Evolutionary conservation across 805 yeast species (phyloP).

Genomic region (Zygosaccharomyces gambellarensis): DNA sequence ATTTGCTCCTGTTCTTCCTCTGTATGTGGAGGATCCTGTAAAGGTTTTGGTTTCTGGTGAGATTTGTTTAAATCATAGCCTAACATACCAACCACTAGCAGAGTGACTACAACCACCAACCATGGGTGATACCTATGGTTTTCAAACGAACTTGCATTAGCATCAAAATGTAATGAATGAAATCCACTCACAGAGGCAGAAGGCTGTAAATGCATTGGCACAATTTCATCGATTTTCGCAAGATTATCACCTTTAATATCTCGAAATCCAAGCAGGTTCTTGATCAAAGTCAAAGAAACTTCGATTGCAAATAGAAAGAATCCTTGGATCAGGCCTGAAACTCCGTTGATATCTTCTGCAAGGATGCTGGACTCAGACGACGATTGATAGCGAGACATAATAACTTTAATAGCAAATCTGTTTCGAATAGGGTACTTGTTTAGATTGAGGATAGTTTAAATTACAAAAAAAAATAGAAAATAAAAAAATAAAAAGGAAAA

Average conservation of each 20-base stretch:
- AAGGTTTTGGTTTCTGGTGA: not conserved
- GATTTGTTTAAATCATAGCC: not conserved
- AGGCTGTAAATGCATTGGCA: not conserved
- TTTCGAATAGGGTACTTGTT: not conserved
- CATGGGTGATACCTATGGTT: not conserved
- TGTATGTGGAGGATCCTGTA: not conserved
- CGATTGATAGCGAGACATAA: not conserved
- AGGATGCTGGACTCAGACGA: not conserved
- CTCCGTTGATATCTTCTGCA: not conserved
- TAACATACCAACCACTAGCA: not conserved
- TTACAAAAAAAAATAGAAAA: not conserved
- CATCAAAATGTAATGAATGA: not conserved
- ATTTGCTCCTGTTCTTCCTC: not conserved
- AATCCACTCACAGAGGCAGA: not conserved
- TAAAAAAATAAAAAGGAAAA: not conserved
- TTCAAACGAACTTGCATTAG: not conserved
- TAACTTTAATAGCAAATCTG: slow-evolving; percentile 1
- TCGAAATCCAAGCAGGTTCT: not conserved
- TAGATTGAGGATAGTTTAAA: too few relatives aligned
- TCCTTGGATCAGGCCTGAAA: not conserved
- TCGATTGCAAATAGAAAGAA: not conserved
- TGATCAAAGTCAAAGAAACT: not conserved
- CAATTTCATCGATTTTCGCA: not conserved
- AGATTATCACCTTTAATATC: not conserved
- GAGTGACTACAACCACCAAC: not conserved